These are phyloP conservation scores for Houttuynia cordata DNA, from an alignment of 164 flowering plant genomes.

Conservation along the genomic window DNA sequence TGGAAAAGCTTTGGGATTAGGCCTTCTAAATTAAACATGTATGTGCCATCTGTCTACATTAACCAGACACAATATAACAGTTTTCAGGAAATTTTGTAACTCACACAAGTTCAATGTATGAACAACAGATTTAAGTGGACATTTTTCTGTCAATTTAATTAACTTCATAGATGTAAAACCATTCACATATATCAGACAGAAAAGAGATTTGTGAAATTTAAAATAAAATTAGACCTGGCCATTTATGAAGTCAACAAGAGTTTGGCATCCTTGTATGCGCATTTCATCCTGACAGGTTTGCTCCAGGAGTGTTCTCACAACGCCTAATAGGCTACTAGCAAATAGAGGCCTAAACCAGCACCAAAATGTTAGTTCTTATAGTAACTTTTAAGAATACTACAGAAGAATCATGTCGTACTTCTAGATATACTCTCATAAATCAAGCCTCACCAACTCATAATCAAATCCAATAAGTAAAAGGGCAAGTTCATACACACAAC, in stretches of 20 bases:
- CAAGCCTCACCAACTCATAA: too few species aligned
- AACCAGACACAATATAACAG: slow-evolving; percentile 8
- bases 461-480: too few species aligned
- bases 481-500: too few species aligned
- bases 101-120: not conserved
- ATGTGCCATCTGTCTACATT: slow-evolving; percentile 55
- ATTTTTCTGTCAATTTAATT: too few species aligned
- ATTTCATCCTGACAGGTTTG: slow-evolving; percentile 61
- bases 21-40: slow-evolving; percentile 90
- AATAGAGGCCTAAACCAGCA: slow-evolving; percentile 64
- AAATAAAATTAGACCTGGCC: slow-evolving; percentile 39
- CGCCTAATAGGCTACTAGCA: slow-evolving; percentile 62
- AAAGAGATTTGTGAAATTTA: not conserved
- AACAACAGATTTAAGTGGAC: too few species aligned
- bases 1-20: slow-evolving; percentile 76
- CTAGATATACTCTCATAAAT: too few species aligned
- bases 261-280: slow-evolving; percentile 57
- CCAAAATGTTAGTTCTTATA: not conserved
- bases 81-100: not conserved
- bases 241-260: slow-evolving; percentile 67
- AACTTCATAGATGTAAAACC: not conserved
- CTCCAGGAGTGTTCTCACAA: slow-evolving; percentile 62
- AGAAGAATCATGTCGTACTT: too few species aligned
- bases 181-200: not conserved
- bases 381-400: too few species aligned